Percentiles rank a stretch among this genome's conserved stretches.
Conservation (phyloP, 2,329 filamentous ascomycete genomes). For the Ophiobolus disseminans region DNA sequence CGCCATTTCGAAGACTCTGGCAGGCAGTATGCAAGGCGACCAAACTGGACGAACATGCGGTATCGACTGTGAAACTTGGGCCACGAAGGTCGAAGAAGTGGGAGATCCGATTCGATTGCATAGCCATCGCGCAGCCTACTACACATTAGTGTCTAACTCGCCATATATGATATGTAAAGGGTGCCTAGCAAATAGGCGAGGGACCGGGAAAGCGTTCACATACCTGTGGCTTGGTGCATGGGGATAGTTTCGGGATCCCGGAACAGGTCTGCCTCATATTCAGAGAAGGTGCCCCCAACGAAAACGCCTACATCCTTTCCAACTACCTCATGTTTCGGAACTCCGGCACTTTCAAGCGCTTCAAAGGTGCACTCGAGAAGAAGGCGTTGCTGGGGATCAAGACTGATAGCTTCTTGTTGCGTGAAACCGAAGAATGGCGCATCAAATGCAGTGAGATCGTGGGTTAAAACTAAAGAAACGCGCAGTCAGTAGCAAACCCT, state of each 20-base stretch:
- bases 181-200: no score
- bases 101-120: conserved; percentile 40
- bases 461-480: conserved; percentile 16
- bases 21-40: conserved; percentile 39
- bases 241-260: conserved; percentile 34
- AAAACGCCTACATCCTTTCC: conserved; percentile 39
- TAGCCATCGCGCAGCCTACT: conserved; percentile 24
- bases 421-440: conserved; percentile 41
- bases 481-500: not conserved
- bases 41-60: conserved; percentile 41
- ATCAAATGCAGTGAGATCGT: conserved; percentile 35
- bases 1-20: conserved; percentile 33
- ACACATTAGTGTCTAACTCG: conserved; percentile 4
- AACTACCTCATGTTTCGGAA: conserved; percentile 33
- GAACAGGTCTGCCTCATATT: conserved; percentile 34
- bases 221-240: conserved; percentile 37
- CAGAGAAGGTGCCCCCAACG: conserved; percentile 29
- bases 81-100: conserved; percentile 42
- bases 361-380: conserved; percentile 46
- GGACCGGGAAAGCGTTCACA: no score
- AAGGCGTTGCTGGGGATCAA: conserved; percentile 45
- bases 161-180: no score
- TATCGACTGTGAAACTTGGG: conserved; percentile 41
- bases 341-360: conserved; percentile 51
- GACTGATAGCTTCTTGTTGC: conserved; percentile 30